phyloP scores from a whole-genome alignment of 2,329 filamentous ascomycete species.

The Phoma sp. region DNA sequence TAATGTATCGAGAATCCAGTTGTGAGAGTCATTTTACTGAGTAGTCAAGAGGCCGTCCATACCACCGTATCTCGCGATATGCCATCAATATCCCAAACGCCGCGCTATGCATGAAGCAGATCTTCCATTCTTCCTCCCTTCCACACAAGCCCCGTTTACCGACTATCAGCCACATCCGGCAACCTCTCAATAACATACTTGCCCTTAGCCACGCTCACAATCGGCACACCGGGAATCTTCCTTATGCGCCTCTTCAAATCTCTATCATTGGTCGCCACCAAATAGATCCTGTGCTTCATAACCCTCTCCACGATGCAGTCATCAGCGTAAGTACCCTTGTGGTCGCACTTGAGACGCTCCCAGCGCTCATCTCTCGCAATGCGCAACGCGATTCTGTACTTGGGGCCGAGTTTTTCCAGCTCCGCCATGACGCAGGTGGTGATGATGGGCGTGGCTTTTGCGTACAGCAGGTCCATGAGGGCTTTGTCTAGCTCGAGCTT shows the following conservation, averaged over 20 bases:
- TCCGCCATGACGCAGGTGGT: constrained; percentile 80
- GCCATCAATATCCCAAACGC: constrained; percentile 11
- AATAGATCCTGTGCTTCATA: constrained; percentile 55
- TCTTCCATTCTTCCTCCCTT: not conserved
- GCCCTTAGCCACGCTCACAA: constrained; percentile 81
- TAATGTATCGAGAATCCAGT: too few species aligned
- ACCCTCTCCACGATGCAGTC: constrained; percentile 60
- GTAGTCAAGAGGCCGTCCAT: too few species aligned
- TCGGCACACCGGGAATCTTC: constrained; percentile 79
- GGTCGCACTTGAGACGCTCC: constrained; percentile 84
- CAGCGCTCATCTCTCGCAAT: constrained; percentile 91
- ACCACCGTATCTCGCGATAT: not conserved
- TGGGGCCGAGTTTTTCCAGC: constrained; percentile 82
- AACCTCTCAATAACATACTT: constrained; percentile 95
- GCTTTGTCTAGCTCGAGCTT: constrained; percentile 87
- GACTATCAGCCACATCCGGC: constrained; percentile 77
- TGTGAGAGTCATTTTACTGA: too few species aligned
- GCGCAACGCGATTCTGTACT: constrained; percentile 83
- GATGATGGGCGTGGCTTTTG: constrained; percentile 87
- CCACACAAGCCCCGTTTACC: constrained; percentile 9
- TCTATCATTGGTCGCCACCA: constrained; percentile 62
- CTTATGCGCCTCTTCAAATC: constrained; percentile 74
- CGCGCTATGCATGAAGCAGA: constrained; percentile 17
- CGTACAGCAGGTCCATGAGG: constrained; percentile 94
- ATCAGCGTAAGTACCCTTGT: constrained; percentile 87